Evolutionary conservation across 2,329 filamentous ascomycete species (phyloP).

Genomic region (Aureobasidium lini): DNA sequence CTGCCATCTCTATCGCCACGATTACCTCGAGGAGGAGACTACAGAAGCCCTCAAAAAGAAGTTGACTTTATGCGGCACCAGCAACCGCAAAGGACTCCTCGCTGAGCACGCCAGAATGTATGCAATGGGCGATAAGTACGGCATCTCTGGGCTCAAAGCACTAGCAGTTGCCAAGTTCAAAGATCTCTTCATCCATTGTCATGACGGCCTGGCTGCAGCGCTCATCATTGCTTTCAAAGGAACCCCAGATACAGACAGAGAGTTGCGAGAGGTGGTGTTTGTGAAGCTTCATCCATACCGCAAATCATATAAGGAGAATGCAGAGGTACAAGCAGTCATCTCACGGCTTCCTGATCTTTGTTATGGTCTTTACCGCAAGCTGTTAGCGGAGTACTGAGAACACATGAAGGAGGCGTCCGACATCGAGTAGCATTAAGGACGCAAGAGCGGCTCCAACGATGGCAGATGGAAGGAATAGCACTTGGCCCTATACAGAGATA

Average conservation of each 20-base stretch:
- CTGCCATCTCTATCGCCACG: neutral
- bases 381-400: neutral
- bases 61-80: no score
- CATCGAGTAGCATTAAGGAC: neutral
- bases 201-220: neutral
- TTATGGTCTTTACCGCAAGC: neutral
- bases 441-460: neutral
- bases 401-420: no score
- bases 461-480: neutral
- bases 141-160: neutral
- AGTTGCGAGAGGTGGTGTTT: neutral
- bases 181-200: no score
- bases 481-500: neutral
- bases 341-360: neutral
- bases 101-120: neutral
- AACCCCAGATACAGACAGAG: neutral
- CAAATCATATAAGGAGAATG: neutral
- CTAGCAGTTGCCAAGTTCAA: neutral
- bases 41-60: neutral
- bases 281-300: neutral
- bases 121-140: neutral
- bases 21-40: neutral
- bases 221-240: neutral
- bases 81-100: neutral
- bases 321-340: neutral